Percentiles rank a stretch among this genome's conserved stretches.
Evolutionary conservation across 2,329 filamentous ascomycete genomes (phyloP).

Genomic region (Aspergillus hortae): DNA sequence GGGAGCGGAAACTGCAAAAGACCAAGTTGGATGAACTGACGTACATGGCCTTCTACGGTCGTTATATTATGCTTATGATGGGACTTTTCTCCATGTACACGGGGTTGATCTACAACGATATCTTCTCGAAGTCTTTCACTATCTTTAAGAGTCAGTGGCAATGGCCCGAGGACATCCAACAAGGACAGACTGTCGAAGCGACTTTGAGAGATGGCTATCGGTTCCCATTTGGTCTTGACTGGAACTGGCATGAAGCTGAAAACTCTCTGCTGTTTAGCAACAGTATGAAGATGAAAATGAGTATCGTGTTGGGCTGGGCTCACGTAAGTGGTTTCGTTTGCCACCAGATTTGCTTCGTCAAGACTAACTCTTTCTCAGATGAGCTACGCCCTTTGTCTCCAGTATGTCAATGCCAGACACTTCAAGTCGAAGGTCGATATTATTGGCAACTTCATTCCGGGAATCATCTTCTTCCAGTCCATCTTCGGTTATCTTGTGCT

Average conservation of each 20-base stretch:
- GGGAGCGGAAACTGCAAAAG: conserved; percentile 73
- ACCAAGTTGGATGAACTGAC: conserved; percentile 97
- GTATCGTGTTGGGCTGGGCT: conserved; percentile 92
- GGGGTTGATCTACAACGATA: conserved; percentile 95
- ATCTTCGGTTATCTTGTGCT: conserved; percentile 97
- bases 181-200: conserved; percentile 63
- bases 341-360: neutral
- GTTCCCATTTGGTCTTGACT: conserved; percentile 94
- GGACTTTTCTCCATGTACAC: conserved; percentile 95
- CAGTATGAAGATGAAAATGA: conserved; percentile 99
- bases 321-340: conserved; percentile 51
- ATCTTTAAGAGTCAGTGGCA: conserved; percentile 88
- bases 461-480: conserved; percentile 99
- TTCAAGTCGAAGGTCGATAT: conserved; percentile 96
- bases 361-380: conserved; percentile 50
- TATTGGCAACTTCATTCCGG: conserved; percentile 94
- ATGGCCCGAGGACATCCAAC: conserved; percentile 68
- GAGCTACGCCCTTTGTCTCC: conserved; percentile 94
- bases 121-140: conserved; percentile 89
- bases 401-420: conserved; percentile 88
- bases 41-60: conserved; percentile 97
- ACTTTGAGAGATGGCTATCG: conserved; percentile 70
- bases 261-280: conserved; percentile 95
- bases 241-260: conserved; percentile 93
- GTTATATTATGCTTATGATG: conserved; percentile 99